Conservation (phyloP, 257 asterid genomes). For the Dorcoceras hygrometricum region DNA sequence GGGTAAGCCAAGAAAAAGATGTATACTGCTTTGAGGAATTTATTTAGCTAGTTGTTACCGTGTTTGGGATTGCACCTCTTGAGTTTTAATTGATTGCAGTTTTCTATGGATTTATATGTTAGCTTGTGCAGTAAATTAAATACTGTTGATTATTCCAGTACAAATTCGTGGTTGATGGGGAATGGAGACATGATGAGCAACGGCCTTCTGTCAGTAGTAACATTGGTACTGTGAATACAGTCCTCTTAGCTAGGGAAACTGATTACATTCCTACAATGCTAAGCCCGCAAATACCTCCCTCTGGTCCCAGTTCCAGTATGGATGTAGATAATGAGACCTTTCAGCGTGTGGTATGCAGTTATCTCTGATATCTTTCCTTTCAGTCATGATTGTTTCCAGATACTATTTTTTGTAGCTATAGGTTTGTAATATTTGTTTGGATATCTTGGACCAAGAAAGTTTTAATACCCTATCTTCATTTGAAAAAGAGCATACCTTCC, state of each 20-base stretch:
- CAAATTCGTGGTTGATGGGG: slow-evolving; percentile 96
- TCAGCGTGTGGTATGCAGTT: slow-evolving; percentile 66
- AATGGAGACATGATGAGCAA: slow-evolving; percentile 88
- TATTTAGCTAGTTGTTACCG: background rate
- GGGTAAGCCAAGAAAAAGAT: background rate
- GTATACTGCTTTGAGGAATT: background rate
- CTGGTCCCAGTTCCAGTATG: slow-evolving; percentile 69
- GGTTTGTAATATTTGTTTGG: background rate
- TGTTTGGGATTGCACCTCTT: background rate
- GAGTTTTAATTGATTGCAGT: background rate
- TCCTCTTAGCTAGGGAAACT: slow-evolving; percentile 63
- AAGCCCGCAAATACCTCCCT: slow-evolving; percentile 49
- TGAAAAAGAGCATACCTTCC: slow-evolving; percentile 3
- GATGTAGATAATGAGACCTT: slow-evolving; percentile 82
- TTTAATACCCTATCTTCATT: slow-evolving; percentile 1
- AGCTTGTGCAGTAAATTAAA: background rate
- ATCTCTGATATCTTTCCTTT: slow-evolving; percentile 1
- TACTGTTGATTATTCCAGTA: slow-evolving; percentile 47
- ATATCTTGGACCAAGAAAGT: slow-evolving; percentile 15
- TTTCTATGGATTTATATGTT: background rate
- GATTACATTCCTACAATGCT: slow-evolving; percentile 44
- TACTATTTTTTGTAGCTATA: slow-evolving; percentile 14
- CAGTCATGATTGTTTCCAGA: slow-evolving; percentile 1
- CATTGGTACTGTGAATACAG: slow-evolving; percentile 75
- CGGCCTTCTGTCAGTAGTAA: slow-evolving; percentile 66